These are phyloP conservation scores for Ophiostoma himal-ulmi DNA, from an alignment of 2,329 filamentous ascomycete species.

Conservation along the genomic window DNA sequence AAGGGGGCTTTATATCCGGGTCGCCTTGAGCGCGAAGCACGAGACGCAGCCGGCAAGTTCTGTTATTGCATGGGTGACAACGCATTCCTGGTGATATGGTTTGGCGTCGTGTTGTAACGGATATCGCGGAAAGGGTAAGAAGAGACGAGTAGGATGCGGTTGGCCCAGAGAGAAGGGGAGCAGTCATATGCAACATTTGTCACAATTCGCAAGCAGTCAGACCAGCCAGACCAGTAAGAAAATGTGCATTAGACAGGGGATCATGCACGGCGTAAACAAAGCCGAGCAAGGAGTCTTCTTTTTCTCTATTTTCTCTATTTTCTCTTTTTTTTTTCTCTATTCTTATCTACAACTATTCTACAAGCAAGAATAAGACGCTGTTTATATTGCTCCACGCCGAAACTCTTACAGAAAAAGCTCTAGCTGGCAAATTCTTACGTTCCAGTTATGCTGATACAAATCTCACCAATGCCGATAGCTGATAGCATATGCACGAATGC, in stretches of 20 bases:
- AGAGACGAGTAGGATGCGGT: background rate
- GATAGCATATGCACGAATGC: background rate
- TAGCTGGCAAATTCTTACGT: background rate
- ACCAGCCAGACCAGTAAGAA: background rate
- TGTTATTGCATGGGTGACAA: background rate
- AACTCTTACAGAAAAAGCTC: background rate
- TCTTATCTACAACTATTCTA: no score
- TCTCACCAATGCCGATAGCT: background rate
- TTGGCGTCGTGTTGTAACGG: background rate
- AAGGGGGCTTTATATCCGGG: background rate
- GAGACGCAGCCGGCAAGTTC: no score
- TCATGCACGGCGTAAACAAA: background rate
- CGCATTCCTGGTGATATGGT: background rate
- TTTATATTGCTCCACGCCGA: background rate
- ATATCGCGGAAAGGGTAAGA: background rate
- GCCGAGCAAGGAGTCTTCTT: background rate
- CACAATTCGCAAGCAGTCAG: background rate
- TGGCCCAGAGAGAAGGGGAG: background rate
- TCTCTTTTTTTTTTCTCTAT: no score
- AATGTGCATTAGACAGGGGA: no score
- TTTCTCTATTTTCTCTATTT: no score
- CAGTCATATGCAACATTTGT: background rate
- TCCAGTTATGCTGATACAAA: background rate
- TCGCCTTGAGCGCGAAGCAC: no score
- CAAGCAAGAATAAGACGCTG: background rate